phyloP scores from a whole-genome alignment of 2,329 filamentous ascomycete genomes.

The Claviceps humidiphila region DNA sequence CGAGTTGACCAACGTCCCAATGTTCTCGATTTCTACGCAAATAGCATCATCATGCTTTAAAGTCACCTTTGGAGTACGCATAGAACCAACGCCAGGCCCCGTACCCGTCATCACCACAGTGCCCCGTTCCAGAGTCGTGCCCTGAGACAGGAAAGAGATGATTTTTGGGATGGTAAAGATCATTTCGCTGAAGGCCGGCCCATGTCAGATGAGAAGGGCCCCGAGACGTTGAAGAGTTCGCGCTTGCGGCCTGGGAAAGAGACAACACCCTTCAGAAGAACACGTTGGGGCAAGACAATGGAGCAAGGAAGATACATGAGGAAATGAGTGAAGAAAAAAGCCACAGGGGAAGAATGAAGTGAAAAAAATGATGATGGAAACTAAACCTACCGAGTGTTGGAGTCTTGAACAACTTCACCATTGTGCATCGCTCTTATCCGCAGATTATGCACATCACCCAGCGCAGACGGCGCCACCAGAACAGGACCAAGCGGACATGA shows the following conservation, averaged over 20 bases:
- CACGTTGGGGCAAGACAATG: too few relatives aligned
- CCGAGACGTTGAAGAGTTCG: too few relatives aligned
- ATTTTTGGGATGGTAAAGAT: slow-evolving; percentile 44
- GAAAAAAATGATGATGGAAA: not conserved
- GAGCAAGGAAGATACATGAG: too few relatives aligned
- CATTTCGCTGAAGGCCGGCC: slow-evolving; percentile 24
- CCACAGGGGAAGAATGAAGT: not conserved
- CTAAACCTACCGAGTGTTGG: slow-evolving; percentile 14
- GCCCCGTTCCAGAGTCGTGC: slow-evolving; percentile 45
- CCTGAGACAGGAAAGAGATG: slow-evolving; percentile 43
- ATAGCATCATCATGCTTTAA: slow-evolving; percentile 25
- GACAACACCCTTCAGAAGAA: too few relatives aligned
- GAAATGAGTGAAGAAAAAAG: not conserved
- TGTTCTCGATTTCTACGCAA: slow-evolving; percentile 22
- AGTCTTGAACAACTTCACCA: slow-evolving; percentile 23
- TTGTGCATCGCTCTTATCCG: slow-evolving; percentile 21
- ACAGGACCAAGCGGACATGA: slow-evolving; percentile 34
- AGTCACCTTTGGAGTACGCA: slow-evolving; percentile 24
- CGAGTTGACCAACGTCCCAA: slow-evolving; percentile 24
- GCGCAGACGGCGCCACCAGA: slow-evolving; percentile 17
- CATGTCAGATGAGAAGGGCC: too few relatives aligned
- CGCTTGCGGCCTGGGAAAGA: too few relatives aligned
- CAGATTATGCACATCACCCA: slow-evolving; percentile 20
- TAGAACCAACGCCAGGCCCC: slow-evolving; percentile 27
- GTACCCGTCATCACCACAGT: slow-evolving; percentile 53